phyloP scores from a whole-genome alignment of 225 moss, liverwort and hornwort species.

The Pleurozium schreberi region DNA sequence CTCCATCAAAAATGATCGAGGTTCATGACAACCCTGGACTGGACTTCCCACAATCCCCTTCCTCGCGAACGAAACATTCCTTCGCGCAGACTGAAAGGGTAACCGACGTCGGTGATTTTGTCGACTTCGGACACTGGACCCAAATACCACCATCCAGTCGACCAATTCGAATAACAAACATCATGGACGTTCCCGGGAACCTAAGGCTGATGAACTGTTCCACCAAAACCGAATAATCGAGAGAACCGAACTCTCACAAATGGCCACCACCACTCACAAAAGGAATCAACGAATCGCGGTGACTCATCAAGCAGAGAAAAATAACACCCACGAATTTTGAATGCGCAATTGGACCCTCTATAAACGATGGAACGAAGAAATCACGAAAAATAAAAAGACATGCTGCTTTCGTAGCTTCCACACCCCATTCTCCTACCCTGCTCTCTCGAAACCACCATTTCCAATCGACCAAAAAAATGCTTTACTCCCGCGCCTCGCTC shows the following conservation, averaged over 20 bases:
- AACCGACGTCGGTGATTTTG: background rate
- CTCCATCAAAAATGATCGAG: background rate
- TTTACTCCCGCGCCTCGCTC: background rate
- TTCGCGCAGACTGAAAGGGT: background rate
- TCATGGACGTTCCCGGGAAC: background rate
- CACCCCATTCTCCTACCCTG: background rate
- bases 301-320: background rate
- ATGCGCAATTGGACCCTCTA: background rate
- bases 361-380: background rate
- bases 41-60: background rate
- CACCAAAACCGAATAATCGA: background rate
- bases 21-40: background rate
- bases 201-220: background rate
- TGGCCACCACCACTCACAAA: background rate
- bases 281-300: background rate
- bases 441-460: background rate
- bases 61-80: background rate
- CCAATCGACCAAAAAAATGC: background rate
- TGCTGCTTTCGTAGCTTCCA: background rate
- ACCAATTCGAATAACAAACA: background rate
- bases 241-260: background rate
- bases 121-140: background rate
- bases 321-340: background rate
- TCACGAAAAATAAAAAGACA: background rate
- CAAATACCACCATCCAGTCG: background rate